Conservation (phyloP, 2,329 filamentous ascomycete genomes). For the Didymella keratinophila region DNA sequence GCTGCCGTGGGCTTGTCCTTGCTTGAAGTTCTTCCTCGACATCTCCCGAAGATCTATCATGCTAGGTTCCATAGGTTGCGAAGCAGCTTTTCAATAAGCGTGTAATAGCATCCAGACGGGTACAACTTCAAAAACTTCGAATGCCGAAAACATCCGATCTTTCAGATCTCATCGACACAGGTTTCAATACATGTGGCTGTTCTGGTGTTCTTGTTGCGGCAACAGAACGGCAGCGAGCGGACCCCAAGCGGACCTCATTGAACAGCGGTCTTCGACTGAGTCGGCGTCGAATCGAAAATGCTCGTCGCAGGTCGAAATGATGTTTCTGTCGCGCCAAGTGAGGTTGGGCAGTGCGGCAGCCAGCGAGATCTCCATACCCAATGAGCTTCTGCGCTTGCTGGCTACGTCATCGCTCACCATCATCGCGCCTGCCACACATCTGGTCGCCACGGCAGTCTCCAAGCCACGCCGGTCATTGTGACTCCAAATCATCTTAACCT, state of each 20-base stretch:
- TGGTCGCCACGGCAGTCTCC: conserved; percentile 8
- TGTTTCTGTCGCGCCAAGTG: background rate
- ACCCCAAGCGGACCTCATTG: background rate
- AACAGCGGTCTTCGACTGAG: background rate
- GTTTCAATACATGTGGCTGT: background rate
- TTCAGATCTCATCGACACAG: background rate
- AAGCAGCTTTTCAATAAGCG: background rate
- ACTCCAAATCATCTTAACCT: background rate
- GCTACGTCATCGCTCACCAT: conserved; percentile 29
- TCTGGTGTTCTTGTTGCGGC: background rate
- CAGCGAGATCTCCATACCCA: background rate
- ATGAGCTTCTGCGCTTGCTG: conserved; percentile 6
- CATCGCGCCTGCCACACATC: conserved; percentile 2
- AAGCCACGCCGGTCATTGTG: conserved; percentile 23
- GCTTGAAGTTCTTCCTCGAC: background rate
- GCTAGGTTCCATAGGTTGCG: background rate
- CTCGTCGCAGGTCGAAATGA: background rate
- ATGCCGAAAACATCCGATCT: background rate
- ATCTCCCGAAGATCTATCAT: background rate
- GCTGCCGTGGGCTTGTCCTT: background rate
- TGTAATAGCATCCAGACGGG: background rate
- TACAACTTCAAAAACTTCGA: background rate
- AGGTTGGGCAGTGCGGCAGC: background rate
- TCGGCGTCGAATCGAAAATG: background rate
- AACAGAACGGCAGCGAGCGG: background rate